Conservation (phyloP, 441 rosid species). For the Capsella rubella region DNA sequence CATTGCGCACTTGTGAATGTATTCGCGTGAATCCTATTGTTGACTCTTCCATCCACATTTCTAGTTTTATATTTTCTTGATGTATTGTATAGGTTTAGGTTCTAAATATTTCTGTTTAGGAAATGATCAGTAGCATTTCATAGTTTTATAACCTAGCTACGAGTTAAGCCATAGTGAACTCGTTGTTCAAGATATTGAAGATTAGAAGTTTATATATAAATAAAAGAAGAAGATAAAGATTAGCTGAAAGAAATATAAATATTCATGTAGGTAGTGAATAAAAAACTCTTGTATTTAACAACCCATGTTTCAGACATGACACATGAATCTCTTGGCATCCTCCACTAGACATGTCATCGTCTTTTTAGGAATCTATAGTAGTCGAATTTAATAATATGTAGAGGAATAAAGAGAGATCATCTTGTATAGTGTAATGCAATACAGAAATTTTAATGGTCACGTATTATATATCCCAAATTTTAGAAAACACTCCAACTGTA, state of each 20-base stretch:
- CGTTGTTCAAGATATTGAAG: neutral
- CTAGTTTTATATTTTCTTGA: neutral
- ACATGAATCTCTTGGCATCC: constrained; percentile 39
- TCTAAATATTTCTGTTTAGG: no score
- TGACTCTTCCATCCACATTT: constrained; percentile 27
- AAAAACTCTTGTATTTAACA: neutral
- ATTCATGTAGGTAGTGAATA: neutral
- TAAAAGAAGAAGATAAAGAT: neutral
- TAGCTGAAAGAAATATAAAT: neutral
- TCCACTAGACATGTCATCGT: constrained; percentile 31
- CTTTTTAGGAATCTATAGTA: constrained; percentile 20
- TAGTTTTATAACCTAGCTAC: neutral
- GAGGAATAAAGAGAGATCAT: neutral
- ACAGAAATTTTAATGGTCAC: neutral
- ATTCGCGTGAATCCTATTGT: constrained; percentile 20
- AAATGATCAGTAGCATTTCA: neutral
- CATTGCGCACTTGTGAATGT: constrained; percentile 36
- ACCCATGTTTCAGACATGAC: constrained; percentile 34
- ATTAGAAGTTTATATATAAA: neutral
- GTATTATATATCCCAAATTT: neutral
- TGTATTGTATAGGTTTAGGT: neutral
- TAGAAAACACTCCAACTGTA: neutral
- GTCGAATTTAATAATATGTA: neutral
- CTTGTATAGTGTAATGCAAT: neutral
- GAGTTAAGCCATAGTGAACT: neutral